phyloP scores from a whole-genome alignment of 441 rosid genomes.

The Erysimum cheiri region DNA sequence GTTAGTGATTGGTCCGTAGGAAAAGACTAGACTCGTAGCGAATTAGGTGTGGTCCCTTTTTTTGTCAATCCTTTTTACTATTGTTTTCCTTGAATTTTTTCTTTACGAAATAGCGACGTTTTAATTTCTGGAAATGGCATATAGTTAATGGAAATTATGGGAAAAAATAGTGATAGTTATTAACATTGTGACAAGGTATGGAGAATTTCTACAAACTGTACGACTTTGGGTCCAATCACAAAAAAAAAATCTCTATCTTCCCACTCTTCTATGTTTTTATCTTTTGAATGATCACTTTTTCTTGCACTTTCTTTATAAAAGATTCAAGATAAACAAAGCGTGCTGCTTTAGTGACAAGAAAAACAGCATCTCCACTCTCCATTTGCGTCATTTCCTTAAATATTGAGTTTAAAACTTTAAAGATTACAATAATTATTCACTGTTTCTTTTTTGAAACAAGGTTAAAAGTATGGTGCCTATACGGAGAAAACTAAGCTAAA shows the following conservation, averaged over 20 bases:
- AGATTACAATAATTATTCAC: neutral
- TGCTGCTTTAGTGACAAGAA: constrained; percentile 33
- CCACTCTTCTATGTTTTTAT: constrained; percentile 18
- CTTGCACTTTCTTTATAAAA: constrained; percentile 22
- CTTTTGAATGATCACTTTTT: constrained; percentile 10
- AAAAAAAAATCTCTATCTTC: neutral
- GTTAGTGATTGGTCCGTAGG: constrained; percentile 28
- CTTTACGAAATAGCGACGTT: neutral
- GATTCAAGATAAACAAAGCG: constrained; percentile 32
- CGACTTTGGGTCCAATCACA: constrained; percentile 6
- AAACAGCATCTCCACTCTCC: constrained; percentile 38
- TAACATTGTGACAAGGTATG: constrained; percentile 23
- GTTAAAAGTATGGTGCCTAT: neutral
- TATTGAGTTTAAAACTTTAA: constrained; percentile 17
- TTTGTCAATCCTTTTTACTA: neutral
- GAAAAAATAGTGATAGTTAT: neutral
- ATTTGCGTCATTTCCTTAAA: constrained; percentile 34
- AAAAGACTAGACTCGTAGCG: constrained; percentile 31
- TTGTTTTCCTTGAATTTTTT: neutral
- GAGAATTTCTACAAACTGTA: constrained; percentile 17
- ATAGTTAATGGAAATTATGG: neutral
- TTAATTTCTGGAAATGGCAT: neutral
- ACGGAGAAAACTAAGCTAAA: constrained; percentile 27
- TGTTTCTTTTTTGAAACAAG: neutral
- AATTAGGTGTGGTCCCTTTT: constrained; percentile 29